Evolutionary conservation across 495 filamentous ascomycete genomes (phyloP).

Genomic region (Xanthoparmelia taractica): DNA sequence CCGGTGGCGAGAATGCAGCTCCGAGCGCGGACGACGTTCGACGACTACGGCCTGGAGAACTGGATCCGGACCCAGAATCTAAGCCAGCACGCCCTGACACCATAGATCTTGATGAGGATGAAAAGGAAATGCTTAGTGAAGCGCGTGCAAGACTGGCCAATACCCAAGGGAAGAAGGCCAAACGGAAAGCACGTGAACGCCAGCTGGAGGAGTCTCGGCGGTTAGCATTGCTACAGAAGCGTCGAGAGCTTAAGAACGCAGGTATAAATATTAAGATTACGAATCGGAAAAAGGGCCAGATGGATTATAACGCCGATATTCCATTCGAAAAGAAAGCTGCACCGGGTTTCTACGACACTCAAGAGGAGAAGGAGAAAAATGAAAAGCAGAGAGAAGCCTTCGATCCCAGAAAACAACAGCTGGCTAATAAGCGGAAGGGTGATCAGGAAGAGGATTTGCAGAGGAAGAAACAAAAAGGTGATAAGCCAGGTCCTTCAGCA

Average conservation of each 20-base stretch:
- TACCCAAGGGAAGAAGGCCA: slow-evolving; percentile 97
- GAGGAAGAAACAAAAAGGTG: slow-evolving; percentile 75
- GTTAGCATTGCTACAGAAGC: slow-evolving; percentile 85
- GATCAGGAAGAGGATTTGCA: slow-evolving; percentile 71
- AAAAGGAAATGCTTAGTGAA: slow-evolving; percentile 98
- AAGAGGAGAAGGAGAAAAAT: slow-evolving; percentile 69
- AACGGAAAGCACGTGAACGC: slow-evolving; percentile 90
- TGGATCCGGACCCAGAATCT: slow-evolving; percentile 92
- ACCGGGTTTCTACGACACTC: slow-evolving; percentile 88
- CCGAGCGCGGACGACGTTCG: slow-evolving; percentile 92
- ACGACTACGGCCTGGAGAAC: slow-evolving; percentile 77
- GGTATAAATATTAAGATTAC: slow-evolving; percentile 96
- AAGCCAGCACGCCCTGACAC: slow-evolving; percentile 96
- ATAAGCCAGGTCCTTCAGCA: slow-evolving; percentile 69
- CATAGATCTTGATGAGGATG: slow-evolving; percentile 95
- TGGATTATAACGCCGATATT: slow-evolving; percentile 99
- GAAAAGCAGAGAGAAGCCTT: slow-evolving; percentile 83
- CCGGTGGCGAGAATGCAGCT: slow-evolving; percentile 77
- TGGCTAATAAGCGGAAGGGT: slow-evolving; percentile 91
- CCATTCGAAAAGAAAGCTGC: slow-evolving; percentile 91
- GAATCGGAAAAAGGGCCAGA: slow-evolving; percentile 88
- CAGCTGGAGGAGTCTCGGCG: slow-evolving; percentile 91
- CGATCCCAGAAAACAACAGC: slow-evolving; percentile 88
- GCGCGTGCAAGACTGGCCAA: slow-evolving; percentile 93
- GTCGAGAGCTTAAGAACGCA: slow-evolving; percentile 90